Conservation (phyloP, 1,139 yeast genomes). For the Zygoascus sp. region DNA sequence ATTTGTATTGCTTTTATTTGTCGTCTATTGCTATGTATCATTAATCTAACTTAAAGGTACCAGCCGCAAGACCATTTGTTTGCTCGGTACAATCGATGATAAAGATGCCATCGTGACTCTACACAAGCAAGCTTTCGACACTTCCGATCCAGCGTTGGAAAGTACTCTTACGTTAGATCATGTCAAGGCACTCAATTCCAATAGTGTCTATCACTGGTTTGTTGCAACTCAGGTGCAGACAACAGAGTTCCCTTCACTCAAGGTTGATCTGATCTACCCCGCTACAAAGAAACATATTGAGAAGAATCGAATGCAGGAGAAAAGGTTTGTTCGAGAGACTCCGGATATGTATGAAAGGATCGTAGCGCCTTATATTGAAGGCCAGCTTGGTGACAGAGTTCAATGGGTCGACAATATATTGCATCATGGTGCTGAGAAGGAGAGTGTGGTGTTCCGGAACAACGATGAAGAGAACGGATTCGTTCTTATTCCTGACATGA, state of each 20-base stretch:
- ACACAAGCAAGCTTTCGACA: conserved; percentile 64
- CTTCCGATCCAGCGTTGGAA: conserved; percentile 21
- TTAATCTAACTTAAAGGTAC: too few species aligned
- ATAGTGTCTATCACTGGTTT: conserved; percentile 87
- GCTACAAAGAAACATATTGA: conserved; percentile 82
- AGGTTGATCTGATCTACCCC: conserved; percentile 77
- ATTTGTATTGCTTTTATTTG: background rate
- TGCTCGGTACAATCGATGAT: conserved; percentile 61
- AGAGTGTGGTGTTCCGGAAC: conserved; percentile 63
- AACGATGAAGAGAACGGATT: conserved; percentile 48
- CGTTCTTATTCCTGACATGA: conserved; percentile 44
- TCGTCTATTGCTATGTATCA: background rate
- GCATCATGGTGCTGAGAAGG: conserved; percentile 78
- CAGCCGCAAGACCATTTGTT: conserved; percentile 55
- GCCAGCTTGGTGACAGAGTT: conserved; percentile 71
- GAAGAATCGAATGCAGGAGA: conserved; percentile 58
- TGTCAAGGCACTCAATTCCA: conserved; percentile 50
- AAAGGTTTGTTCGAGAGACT: conserved; percentile 69
- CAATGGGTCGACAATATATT: conserved; percentile 90
- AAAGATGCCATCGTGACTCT: conserved; percentile 65
- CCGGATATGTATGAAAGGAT: conserved; percentile 61
- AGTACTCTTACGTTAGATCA: conserved; percentile 27
- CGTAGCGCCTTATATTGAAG: conserved; percentile 71
- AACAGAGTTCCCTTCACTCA: conserved; percentile 47
- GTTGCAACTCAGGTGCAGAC: conserved; percentile 48